Evolutionary conservation across 495 filamentous ascomycete species (phyloP).

Genomic region (Chaetomium cochliodes): DNA sequence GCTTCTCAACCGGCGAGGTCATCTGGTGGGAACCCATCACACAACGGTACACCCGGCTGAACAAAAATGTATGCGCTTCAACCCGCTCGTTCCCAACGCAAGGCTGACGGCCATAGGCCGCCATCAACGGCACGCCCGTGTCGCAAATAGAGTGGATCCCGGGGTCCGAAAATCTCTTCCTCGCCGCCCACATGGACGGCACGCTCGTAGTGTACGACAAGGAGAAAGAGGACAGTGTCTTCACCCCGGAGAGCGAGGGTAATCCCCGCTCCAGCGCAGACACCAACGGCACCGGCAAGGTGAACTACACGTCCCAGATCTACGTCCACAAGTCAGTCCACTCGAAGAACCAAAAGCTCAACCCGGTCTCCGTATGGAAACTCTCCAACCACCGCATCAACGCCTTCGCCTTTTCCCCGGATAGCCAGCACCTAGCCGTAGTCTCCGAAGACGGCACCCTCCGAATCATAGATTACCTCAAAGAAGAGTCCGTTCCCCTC

Average conservation of each 20-base stretch:
- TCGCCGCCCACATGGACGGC: constrained; percentile 91
- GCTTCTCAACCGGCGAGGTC: constrained; percentile 92
- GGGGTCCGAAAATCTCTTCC: constrained; percentile 87
- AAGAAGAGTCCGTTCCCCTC: constrained; percentile 63
- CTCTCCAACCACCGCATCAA: constrained; percentile 85
- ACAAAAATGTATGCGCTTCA: constrained; percentile 72
- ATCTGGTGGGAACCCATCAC: constrained; percentile 99
- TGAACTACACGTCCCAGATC: constrained; percentile 42
- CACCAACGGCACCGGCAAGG: constrained; percentile 28
- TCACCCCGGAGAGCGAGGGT: constrained; percentile 50
- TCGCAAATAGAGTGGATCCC: constrained; percentile 91
- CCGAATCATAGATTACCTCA: constrained; percentile 85
- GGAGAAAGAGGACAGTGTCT: constrained; percentile 87
- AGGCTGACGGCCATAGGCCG: constrained; percentile 53
- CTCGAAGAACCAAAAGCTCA: constrained; percentile 88
- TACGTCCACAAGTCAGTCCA: constrained; percentile 83
- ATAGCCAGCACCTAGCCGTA: constrained; percentile 80
- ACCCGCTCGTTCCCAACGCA: neutral
- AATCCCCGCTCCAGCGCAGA: constrained; percentile 33
- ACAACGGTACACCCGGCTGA: constrained; percentile 91
- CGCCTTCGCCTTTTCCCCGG: constrained; percentile 84
- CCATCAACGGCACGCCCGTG: constrained; percentile 81
- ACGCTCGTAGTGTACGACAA: constrained; percentile 96
- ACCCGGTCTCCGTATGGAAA: constrained; percentile 89
- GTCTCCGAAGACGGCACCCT: constrained; percentile 90